Evolutionary conservation across 176 grass and related monocot species (phyloP).

Genomic region (Areca catechu): DNA sequence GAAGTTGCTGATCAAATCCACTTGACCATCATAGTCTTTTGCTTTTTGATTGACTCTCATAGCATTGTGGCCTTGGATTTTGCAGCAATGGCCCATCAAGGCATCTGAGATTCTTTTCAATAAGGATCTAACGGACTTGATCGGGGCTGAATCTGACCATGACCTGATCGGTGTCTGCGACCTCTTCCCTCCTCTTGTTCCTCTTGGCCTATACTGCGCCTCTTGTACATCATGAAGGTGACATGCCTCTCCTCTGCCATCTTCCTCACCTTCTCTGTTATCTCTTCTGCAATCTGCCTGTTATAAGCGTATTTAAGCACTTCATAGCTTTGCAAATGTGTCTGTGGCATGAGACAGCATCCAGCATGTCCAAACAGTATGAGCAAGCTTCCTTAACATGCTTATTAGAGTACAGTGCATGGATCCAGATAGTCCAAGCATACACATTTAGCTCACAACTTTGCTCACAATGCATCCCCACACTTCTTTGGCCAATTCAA

Average conservation of each 20-base stretch:
- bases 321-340: slow-evolving; percentile 88
- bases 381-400: no score
- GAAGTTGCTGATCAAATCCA: no score
- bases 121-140: no score
- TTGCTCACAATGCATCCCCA: slow-evolving; percentile 69
- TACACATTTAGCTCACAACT: slow-evolving; percentile 75
- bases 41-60: no score
- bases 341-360: slow-evolving; percentile 71
- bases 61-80: no score
- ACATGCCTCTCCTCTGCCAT: slow-evolving; percentile 86
- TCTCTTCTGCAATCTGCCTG: slow-evolving; percentile 62
- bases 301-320: slow-evolving; percentile 76
- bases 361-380: slow-evolving; percentile 93
- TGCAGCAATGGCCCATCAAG: no score
- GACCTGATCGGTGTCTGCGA: not conserved
- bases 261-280: slow-evolving; percentile 78
- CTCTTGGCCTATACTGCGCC: slow-evolving; percentile 45
- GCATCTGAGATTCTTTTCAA: no score
- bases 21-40: no score
- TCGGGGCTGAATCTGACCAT: no score
- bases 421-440: slow-evolving; percentile 94
- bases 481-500: slow-evolving; percentile 81
- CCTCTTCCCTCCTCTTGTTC: slow-evolving; percentile 25
- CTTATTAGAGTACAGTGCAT: slow-evolving; percentile 74
- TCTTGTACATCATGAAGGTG: slow-evolving; percentile 94